Conservation (phyloP, 371 early-diverging fungal species). For the Mortierella sp. region DNA sequence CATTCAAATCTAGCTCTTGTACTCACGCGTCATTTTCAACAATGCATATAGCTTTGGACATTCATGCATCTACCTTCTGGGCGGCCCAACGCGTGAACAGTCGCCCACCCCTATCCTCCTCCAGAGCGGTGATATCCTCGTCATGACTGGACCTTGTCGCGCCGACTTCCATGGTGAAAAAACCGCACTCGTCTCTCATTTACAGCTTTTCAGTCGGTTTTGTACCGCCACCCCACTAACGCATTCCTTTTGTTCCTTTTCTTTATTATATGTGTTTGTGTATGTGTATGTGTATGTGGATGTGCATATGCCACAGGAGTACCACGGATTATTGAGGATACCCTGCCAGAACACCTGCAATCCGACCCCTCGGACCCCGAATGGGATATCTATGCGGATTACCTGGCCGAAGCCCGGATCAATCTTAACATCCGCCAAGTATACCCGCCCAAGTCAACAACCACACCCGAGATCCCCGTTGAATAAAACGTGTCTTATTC, state of each 20-base stretch:
- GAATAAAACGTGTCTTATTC: too few relatives aligned
- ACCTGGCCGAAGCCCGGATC: conserved; percentile 72
- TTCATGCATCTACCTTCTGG: conserved; percentile 85
- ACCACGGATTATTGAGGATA: conserved; percentile 77
- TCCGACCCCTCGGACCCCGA: conserved; percentile 57
- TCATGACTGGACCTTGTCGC: conserved; percentile 84
- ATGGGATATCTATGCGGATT: conserved; percentile 71
- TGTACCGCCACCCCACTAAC: neutral
- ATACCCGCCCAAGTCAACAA: conserved; percentile 53
- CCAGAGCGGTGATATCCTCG: conserved; percentile 87
- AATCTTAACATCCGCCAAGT: conserved; percentile 88
- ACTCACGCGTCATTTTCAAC: neutral
- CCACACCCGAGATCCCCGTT: neutral
- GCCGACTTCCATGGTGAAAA: conserved; percentile 80
- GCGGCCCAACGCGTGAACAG: conserved; percentile 74
- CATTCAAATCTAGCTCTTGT: too few relatives aligned
- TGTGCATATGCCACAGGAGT: conserved; percentile 64
- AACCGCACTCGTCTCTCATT: neutral
- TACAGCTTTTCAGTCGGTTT: neutral
- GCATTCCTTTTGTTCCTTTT: neutral
- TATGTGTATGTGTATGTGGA: too few relatives aligned
- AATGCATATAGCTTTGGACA: conserved; percentile 74
- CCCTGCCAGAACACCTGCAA: conserved; percentile 71
- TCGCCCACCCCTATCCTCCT: conserved; percentile 77
- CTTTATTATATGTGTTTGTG: too few relatives aligned